Evolutionary conservation across 306 rosid species (phyloP).

Genomic region (Boehmeria nivea): DNA sequence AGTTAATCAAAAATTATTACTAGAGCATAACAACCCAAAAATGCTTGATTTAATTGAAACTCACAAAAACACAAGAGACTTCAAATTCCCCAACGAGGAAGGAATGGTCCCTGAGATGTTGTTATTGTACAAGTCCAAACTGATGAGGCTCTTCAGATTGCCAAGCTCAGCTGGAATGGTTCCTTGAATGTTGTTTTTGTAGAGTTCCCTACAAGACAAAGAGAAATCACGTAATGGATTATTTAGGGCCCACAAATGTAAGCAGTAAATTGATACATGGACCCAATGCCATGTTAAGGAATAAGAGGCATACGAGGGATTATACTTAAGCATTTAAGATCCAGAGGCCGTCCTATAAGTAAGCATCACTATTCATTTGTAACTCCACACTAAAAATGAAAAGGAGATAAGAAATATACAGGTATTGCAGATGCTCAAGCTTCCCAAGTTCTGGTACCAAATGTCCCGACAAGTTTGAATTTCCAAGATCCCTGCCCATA

Average conservation of each 20-base stretch:
- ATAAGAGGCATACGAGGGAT: too few relatives aligned
- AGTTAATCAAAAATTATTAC: too few relatives aligned
- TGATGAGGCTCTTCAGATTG: slow-evolving; percentile 72
- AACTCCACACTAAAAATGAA: background rate
- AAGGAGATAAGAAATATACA: slow-evolving; percentile 42
- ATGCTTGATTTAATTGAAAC: slow-evolving; percentile 20
- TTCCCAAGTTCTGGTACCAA: slow-evolving; percentile 82
- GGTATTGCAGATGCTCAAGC: slow-evolving; percentile 80
- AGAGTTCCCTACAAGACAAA: slow-evolving; percentile 64
- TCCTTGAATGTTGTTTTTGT: slow-evolving; percentile 90
- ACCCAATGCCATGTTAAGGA: too few relatives aligned
- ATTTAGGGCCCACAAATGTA: too few relatives aligned
- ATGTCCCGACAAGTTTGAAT: slow-evolving; percentile 89
- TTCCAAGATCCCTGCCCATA: slow-evolving; percentile 78
- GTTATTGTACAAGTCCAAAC: slow-evolving; percentile 90
- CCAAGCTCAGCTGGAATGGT: slow-evolving; percentile 83
- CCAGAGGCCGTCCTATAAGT: too few relatives aligned
- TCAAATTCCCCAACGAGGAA: slow-evolving; percentile 67
- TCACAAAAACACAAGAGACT: slow-evolving; percentile 90
- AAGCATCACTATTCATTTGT: background rate
- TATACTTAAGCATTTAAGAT: too few relatives aligned
- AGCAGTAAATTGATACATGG: too few relatives aligned
- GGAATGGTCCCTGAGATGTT: slow-evolving; percentile 82
- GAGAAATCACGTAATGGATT: background rate
- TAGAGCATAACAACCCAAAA: too few relatives aligned